Base-by-base conservation (phyloP, 2,329 filamentous ascomycete genomes). In the Tolypocladium sp. region DNA sequence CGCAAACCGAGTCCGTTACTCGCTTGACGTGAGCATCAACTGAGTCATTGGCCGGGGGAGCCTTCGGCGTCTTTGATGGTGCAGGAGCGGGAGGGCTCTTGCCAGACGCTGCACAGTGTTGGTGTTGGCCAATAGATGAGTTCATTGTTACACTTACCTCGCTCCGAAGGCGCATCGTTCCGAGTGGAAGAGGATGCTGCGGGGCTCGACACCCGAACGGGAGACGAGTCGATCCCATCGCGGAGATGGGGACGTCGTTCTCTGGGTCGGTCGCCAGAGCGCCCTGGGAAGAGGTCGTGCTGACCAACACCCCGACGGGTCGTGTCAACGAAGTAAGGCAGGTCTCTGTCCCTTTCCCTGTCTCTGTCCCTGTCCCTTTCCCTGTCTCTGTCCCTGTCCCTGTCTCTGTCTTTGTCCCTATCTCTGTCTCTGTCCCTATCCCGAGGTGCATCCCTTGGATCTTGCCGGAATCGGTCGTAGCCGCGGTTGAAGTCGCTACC, bases 1-100 rank as follows among this genome's bases (percentile, higher is more conserved):
- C 64, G 27, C 62, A 64, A 8, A 70, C n/a, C 2, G 65, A 40
- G 15, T 68, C 64, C 20, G 63, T 58, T 2, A 69, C 15, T 2
- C 15, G 33, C 46, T 56, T 65, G 44, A 62, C 57, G 3, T 63
- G 57, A 20, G 33, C 13, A 13, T 58, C 57, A 10, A 25, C 13
- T 15, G 51, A n/a, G 56, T 33, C 52, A 54, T 27, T 46, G 42
- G 10, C 3, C 22, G 55, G 3, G 51, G 53, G 52, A 44, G 53
- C 1, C 42, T 60, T 60, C 42, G 53, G 35, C n/a, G 56, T 53
- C n/a, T 27, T 56, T 40, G 56, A 33, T n/a, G 56, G 44, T 59
- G 46, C 49, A 40, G 57, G 56, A 25, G 53, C 8, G 35, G 57
- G 25, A 37, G 30, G 9, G n/a, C 1, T 10, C 37, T 51, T 56